phyloP scores from a whole-genome alignment of 148 eudicot genomes.

The Dianthus caryophyllus region DNA sequence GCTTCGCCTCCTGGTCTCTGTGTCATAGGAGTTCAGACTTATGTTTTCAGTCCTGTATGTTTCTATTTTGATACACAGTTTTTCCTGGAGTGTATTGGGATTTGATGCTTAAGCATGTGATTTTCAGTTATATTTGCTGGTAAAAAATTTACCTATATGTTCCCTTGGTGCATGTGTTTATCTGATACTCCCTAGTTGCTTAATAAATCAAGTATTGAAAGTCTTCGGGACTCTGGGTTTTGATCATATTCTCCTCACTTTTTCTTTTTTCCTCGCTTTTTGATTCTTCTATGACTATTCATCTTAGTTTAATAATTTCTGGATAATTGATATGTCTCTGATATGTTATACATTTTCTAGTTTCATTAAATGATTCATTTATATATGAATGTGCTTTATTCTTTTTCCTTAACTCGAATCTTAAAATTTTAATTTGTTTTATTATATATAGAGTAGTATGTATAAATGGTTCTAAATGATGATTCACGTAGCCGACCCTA shows the following conservation, averaged over 20 bases:
- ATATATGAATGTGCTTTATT: too few species aligned
- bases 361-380: too few species aligned
- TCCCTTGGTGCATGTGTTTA: not conserved
- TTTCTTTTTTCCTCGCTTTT: not conserved
- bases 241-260: not conserved
- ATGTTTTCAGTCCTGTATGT: not conserved
- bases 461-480: too few species aligned
- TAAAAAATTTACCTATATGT: not conserved
- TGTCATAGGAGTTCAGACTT: not conserved
- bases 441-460: too few species aligned
- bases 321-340: not conserved
- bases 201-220: not conserved
- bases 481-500: too few species aligned
- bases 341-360: not conserved
- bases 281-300: not conserved
- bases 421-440: too few species aligned
- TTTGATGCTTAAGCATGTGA: constrained; percentile 1
- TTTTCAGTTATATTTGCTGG: not conserved
- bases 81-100: not conserved
- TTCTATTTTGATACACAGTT: not conserved
- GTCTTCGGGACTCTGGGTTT: not conserved
- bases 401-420: too few species aligned
- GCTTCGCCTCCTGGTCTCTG: constrained; percentile 1
- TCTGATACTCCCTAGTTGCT: not conserved
- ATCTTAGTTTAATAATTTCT: not conserved